Evolutionary conservation across 495 filamentous ascomycete genomes (phyloP).

Genomic region (Penicillium cosmopolitanum): DNA sequence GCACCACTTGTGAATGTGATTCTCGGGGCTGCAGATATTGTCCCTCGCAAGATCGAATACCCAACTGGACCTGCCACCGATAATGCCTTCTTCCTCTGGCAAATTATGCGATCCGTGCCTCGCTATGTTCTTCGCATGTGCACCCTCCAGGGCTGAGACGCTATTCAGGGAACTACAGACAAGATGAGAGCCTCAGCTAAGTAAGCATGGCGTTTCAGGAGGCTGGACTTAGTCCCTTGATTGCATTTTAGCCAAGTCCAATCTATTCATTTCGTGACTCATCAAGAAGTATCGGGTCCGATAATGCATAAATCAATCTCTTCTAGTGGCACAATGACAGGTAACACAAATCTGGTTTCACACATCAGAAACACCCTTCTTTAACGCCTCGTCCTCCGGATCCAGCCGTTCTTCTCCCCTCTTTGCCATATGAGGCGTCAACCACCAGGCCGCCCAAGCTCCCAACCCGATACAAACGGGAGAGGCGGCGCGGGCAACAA

Average conservation of each 20-base stretch:
- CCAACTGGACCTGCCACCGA: slow-evolving; percentile 14
- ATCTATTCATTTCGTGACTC: background rate
- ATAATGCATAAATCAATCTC: background rate
- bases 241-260: background rate
- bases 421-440: too few relatives aligned
- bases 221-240: background rate
- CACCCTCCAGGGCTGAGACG: background rate
- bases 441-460: too few relatives aligned
- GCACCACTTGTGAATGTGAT: slow-evolving; percentile 51
- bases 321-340: slow-evolving; percentile 1
- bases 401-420: too few relatives aligned
- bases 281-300: background rate
- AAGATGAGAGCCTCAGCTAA: too few relatives aligned
- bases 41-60: slow-evolving; percentile 51
- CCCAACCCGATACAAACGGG: too few relatives aligned
- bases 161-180: too few relatives aligned
- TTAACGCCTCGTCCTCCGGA: background rate
- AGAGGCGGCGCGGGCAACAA: too few relatives aligned
- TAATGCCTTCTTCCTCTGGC: slow-evolving; percentile 18
- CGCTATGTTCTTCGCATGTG: slow-evolving; percentile 13
- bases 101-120: slow-evolving; percentile 23
- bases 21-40: slow-evolving; percentile 53
- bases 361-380: background rate
- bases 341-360: background rate
- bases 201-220: too few relatives aligned